Evolutionary conservation across 768 basidiomycete genomes (phyloP).

Genomic region (Suillus hirtellus): DNA sequence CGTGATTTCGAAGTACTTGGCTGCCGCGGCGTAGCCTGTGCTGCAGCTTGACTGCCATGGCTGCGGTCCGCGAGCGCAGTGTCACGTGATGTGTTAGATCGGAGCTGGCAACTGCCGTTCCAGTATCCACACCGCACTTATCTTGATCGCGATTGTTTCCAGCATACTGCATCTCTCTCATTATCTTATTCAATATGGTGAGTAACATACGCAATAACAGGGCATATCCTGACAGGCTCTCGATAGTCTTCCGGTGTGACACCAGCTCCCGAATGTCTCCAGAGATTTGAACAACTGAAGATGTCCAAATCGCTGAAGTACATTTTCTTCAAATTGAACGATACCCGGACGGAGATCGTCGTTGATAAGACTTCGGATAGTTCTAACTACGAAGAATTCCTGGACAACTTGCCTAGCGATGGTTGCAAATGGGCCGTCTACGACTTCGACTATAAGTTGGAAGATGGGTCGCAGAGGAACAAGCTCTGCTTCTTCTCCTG

Average conservation of each 20-base stretch:
- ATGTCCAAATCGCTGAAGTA: constrained; percentile 64
- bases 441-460: constrained; percentile 82
- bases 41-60: too few species aligned
- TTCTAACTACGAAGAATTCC: constrained; percentile 68
- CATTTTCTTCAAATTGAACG: constrained; percentile 75
- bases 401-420: constrained; percentile 67
- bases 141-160: constrained; percentile 7
- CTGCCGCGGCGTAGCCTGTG: background rate
- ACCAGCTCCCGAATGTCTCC: constrained; percentile 55
- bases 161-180: constrained; percentile 1
- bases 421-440: constrained; percentile 91
- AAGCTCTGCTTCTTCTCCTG: constrained; percentile 86
- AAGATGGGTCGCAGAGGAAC: constrained; percentile 70
- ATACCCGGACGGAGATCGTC: constrained; percentile 66
- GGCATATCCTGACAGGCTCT: background rate
- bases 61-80: background rate
- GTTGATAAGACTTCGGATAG: constrained; percentile 63
- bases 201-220: constrained; percentile 13
- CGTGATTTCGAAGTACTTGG: background rate
- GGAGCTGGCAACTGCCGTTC: constrained; percentile 10
- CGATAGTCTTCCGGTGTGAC: constrained; percentile 39
- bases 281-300: constrained; percentile 25
- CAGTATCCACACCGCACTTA: constrained; percentile 3
- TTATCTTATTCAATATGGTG: constrained; percentile 25
- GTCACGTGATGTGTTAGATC: constrained; percentile 8